Evolutionary conservation across 176 grass and related monocot species (phyloP).

Genomic region (Poa annua): DNA sequence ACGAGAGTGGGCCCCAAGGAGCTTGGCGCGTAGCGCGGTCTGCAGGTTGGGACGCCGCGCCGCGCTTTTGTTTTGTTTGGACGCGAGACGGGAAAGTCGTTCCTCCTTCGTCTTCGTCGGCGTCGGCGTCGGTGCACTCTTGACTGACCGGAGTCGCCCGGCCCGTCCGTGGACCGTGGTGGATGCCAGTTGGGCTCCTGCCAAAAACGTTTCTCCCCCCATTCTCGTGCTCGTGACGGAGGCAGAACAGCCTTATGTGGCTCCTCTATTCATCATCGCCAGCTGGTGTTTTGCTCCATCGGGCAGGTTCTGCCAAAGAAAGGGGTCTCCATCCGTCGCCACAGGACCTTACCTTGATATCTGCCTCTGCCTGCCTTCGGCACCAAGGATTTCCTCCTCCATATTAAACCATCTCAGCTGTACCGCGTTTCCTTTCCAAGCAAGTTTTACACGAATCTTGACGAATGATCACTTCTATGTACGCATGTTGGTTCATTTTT

Average conservation of each 20-base stretch:
- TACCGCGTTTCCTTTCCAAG: not conserved
- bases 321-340: not conserved
- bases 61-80: not conserved
- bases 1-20: no score
- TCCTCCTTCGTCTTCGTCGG: no score
- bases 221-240: not conserved
- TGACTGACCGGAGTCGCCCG: not conserved
- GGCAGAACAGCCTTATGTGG: not conserved
- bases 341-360: not conserved
- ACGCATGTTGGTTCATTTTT: no score
- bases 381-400: not conserved
- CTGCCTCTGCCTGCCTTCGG: not conserved
- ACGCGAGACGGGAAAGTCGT: not conserved
- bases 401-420: not conserved
- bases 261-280: not conserved
- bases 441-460: not conserved
- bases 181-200: constrained; percentile 6
- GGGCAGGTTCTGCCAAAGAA: not conserved
- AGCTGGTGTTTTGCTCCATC: not conserved
- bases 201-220: not conserved
- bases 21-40: constrained; percentile 16
- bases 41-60: not conserved
- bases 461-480: no score
- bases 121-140: no score
- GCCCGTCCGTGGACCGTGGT: not conserved